These are phyloP conservation scores for Arabis alpina DNA, from an alignment of 345 rosid species.

Conservation along the genomic window DNA sequence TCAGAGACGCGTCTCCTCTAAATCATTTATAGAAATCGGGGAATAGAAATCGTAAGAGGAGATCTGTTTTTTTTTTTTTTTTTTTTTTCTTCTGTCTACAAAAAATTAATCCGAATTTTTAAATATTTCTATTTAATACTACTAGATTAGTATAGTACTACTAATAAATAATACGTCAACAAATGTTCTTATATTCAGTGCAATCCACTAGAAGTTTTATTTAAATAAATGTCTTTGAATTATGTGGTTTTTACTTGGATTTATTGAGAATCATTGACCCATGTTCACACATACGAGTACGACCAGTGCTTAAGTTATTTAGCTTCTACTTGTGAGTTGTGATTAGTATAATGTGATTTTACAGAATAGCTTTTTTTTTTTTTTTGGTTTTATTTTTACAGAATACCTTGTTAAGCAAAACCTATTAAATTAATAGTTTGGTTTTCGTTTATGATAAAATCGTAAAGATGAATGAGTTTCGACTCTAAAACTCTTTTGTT, in stretches of 20 bases:
- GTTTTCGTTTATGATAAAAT: too few relatives aligned
- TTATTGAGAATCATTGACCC: constrained; percentile 10
- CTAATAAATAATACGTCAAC: too few relatives aligned
- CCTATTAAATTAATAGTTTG: too few relatives aligned
- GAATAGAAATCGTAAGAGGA: background rate
- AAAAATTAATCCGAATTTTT: background rate
- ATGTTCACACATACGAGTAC: constrained; percentile 18
- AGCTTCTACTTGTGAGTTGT: background rate
- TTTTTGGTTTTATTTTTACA: too few relatives aligned
- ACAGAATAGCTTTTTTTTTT: too few relatives aligned
- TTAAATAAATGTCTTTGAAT: background rate
- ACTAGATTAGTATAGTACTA: too few relatives aligned
- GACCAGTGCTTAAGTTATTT: background rate
- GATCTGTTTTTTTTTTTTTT: background rate
- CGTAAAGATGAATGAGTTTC: too few relatives aligned
- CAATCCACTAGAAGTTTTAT: constrained; percentile 12
- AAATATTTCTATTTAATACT: background rate
- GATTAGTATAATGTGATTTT: background rate
- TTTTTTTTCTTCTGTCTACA: background rate
- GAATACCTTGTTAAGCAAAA: too few relatives aligned
- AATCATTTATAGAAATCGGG: constrained; percentile 28
- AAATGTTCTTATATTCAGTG: background rate
- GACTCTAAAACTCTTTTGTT: too few relatives aligned
- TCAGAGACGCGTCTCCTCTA: constrained; percentile 11
- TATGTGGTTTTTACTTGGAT: background rate